Evolutionary conservation across 2,329 filamentous ascomycete species (phyloP).

Genomic region (Aspergillus sp.): DNA sequence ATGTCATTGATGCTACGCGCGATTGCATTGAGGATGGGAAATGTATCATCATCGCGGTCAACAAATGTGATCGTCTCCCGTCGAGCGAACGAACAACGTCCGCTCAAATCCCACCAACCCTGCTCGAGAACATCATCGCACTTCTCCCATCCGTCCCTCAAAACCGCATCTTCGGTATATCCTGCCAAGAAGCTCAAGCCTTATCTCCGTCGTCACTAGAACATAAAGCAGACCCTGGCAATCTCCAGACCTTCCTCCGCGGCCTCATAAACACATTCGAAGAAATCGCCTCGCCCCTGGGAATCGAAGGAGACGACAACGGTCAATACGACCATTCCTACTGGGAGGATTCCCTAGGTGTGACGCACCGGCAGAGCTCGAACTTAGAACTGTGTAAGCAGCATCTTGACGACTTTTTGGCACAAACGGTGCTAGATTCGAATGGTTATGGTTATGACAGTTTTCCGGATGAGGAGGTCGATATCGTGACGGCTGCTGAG

Average conservation of each 20-base stretch:
- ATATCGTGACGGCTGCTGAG: constrained; percentile 87
- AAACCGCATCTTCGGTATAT: constrained; percentile 57
- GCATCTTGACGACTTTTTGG: constrained; percentile 68
- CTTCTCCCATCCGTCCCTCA: constrained; percentile 38
- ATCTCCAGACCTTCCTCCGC: constrained; percentile 62
- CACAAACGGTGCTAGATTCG: constrained; percentile 40
- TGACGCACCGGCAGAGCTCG: constrained; percentile 81
- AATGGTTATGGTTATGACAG: background rate
- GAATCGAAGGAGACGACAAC: constrained; percentile 26
- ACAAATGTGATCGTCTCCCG: constrained; percentile 52
- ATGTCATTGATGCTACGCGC: constrained; percentile 50
- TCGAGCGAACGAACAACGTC: constrained; percentile 1
- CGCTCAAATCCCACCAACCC: constrained; percentile 10
- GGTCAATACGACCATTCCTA: constrained; percentile 53
- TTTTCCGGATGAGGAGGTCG: constrained; percentile 42
- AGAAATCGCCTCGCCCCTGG: constrained; percentile 34
- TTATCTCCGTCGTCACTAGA: constrained; percentile 4
- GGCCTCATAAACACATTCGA: constrained; percentile 62
- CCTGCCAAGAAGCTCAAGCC: constrained; percentile 57
- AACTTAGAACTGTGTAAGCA: constrained; percentile 66
- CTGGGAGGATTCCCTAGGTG: constrained; percentile 77
- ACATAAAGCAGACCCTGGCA: constrained; percentile 49
- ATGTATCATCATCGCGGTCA: constrained; percentile 53
- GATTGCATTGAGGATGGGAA: constrained; percentile 45
- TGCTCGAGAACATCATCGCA: constrained; percentile 34